Evolutionary conservation across 164 flowering plant species (phyloP).

Genomic region (Brasenia schreberi): DNA sequence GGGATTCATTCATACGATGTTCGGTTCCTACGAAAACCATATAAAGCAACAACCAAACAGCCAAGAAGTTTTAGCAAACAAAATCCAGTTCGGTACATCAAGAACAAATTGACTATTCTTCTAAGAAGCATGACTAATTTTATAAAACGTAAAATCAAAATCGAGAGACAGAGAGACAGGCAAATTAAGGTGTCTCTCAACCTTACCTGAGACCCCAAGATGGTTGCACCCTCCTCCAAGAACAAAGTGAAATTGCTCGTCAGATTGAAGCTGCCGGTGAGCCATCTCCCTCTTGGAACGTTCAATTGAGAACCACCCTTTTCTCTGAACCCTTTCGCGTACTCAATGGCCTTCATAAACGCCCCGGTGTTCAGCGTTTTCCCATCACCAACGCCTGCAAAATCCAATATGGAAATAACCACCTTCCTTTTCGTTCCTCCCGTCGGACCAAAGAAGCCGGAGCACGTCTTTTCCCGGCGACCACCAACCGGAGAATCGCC

Average conservation of each 20-base stretch:
- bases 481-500: not conserved
- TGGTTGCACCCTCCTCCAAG: conserved; percentile 74
- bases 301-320: conserved; percentile 62
- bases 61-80: not conserved
- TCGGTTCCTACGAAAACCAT: not conserved
- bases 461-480: conserved; percentile 14
- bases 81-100: not conserved
- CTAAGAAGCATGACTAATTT: no score
- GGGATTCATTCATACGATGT: not conserved
- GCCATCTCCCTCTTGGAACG: conserved; percentile 72
- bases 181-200: no score
- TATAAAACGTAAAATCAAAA: no score
- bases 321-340: conserved; percentile 29
- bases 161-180: no score
- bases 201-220: conserved; percentile 80
- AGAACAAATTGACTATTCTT: not conserved
- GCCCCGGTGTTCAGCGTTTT: conserved; percentile 63
- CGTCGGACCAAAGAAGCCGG: conserved; percentile 26
- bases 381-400: conserved; percentile 95
- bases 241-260: conserved; percentile 92
- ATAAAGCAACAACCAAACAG: not conserved
- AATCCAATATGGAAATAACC: conserved; percentile 52
- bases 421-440: conserved; percentile 17
- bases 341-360: conserved; percentile 50
- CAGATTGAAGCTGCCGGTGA: conserved; percentile 86